phyloP scores from a whole-genome alignment of 2,329 filamentous ascomycete species.

The Diplodia intermedia region DNA sequence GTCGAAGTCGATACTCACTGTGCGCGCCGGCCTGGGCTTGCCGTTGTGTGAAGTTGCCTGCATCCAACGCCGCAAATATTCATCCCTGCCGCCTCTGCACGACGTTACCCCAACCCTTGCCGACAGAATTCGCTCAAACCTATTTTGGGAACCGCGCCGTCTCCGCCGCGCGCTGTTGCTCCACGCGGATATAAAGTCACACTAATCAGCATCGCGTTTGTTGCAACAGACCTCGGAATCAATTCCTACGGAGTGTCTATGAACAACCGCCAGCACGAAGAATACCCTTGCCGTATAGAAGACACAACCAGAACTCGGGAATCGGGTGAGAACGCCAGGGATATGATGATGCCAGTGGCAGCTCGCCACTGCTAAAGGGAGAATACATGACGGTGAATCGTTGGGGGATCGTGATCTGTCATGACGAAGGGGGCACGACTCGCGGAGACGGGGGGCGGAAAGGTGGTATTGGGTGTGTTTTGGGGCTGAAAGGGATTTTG shows the following conservation, averaged over 20 bases:
- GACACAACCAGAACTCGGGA: constrained; percentile 30
- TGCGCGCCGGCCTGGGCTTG: too few relatives aligned
- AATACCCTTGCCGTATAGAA: constrained; percentile 25
- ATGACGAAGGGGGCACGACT: constrained; percentile 34
- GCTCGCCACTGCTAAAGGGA: constrained; percentile 27
- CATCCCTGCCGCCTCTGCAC: background rate
- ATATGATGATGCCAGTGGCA: constrained; percentile 34
- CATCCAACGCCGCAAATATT: background rate
- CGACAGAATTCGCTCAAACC: background rate
- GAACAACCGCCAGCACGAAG: constrained; percentile 27
- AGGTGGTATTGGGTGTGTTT: constrained; percentile 21
- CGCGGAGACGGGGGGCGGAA: constrained; percentile 25
- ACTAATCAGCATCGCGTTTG: background rate
- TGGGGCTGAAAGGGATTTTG: constrained; percentile 24
- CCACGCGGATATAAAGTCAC: constrained; percentile 4
- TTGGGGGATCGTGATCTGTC: constrained; percentile 32
- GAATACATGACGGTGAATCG: constrained; percentile 34
- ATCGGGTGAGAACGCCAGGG: constrained; percentile 33
- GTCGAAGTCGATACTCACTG: too few relatives aligned
- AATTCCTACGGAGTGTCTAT: constrained; percentile 31
- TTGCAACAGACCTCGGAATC: constrained; percentile 15
- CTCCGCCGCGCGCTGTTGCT: background rate
- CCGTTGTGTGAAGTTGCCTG: background rate
- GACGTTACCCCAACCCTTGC: constrained; percentile 4
- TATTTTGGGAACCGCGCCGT: background rate